Evolutionary conservation across 2,329 filamentous ascomycete species (phyloP).

Genomic region (Aureobasidium namibiae): DNA sequence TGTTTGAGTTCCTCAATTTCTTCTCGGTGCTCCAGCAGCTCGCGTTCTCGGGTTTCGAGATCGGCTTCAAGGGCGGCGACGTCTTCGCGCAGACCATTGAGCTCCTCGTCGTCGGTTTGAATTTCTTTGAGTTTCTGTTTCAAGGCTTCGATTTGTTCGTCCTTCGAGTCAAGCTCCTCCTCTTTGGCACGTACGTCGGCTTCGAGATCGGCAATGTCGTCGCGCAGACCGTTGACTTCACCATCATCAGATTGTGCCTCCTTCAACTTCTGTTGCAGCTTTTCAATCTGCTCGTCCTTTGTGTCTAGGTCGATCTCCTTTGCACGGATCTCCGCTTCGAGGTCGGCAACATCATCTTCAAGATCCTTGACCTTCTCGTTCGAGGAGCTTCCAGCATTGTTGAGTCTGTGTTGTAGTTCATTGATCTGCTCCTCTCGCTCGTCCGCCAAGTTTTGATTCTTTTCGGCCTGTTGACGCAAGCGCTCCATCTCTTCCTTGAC

Average conservation of each 20-base stretch:
- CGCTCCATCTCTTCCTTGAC: constrained; percentile 54
- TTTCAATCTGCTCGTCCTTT: constrained; percentile 44
- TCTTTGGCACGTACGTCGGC: constrained; percentile 42
- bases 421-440: constrained; percentile 37
- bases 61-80: constrained; percentile 43
- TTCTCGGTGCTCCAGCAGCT: constrained; percentile 24
- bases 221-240: constrained; percentile 53
- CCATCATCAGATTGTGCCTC: constrained; percentile 22
- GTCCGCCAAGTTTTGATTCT: constrained; percentile 31
- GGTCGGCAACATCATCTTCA: constrained; percentile 41
- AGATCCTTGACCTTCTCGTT: constrained; percentile 28
- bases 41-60: constrained; percentile 42
- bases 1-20: constrained; percentile 12
- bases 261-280: constrained; percentile 32
- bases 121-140: constrained; percentile 31
- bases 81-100: constrained; percentile 53
- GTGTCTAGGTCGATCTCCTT: constrained; percentile 28
- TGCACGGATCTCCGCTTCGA: constrained; percentile 46
- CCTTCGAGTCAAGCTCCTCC: constrained; percentile 31
- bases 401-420: constrained; percentile 32
- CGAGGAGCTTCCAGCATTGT: constrained; percentile 24
- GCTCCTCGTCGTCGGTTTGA: constrained; percentile 33
- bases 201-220: constrained; percentile 43
- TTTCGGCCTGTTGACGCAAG: constrained; percentile 36
- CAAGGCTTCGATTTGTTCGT: constrained; percentile 44